Evolutionary conservation across 2,329 filamentous ascomycete genomes (phyloP).

Genomic region (Fusarium irregulare): DNA sequence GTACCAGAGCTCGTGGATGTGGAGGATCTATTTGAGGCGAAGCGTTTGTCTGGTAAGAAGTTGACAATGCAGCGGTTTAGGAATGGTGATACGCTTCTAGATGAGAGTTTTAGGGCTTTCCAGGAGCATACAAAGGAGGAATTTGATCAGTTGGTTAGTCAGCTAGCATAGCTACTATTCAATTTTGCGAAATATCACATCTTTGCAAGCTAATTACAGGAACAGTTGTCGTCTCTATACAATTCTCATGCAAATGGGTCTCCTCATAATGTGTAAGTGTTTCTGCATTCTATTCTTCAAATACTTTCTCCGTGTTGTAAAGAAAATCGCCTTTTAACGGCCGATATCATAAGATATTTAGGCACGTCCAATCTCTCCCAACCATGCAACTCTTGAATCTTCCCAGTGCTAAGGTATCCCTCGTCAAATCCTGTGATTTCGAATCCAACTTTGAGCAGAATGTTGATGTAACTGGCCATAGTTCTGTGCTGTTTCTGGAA

Average conservation of each 20-base stretch:
- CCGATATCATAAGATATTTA: background rate
- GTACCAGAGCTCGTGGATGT: constrained; percentile 38
- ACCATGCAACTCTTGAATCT: background rate
- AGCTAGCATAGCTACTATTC: constrained; percentile 5
- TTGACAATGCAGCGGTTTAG: constrained; percentile 42
- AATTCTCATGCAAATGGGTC: too few relatives aligned
- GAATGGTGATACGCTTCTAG: constrained; percentile 20
- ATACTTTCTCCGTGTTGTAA: too few relatives aligned
- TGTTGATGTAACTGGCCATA: rapidly evolving
- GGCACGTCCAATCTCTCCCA: background rate
- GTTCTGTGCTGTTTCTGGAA: background rate
- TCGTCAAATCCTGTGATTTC: background rate
- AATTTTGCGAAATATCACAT: too few relatives aligned
- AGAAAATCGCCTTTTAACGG: background rate
- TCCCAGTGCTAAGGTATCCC: rapidly evolving
- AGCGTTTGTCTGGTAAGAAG: constrained; percentile 34
- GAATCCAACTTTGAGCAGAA: background rate
- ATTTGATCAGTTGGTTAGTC: constrained; percentile 30
- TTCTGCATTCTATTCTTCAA: too few relatives aligned
- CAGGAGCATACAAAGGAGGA: constrained; percentile 39
- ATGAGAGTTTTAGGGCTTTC: constrained; percentile 6
- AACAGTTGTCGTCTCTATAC: too few relatives aligned
- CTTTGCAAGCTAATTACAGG: too few relatives aligned
- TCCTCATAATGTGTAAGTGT: too few relatives aligned
- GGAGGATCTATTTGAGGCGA: constrained; percentile 42